Conservation (phyloP, 148 eudicot species). For the Diospyros lotus region DNA sequence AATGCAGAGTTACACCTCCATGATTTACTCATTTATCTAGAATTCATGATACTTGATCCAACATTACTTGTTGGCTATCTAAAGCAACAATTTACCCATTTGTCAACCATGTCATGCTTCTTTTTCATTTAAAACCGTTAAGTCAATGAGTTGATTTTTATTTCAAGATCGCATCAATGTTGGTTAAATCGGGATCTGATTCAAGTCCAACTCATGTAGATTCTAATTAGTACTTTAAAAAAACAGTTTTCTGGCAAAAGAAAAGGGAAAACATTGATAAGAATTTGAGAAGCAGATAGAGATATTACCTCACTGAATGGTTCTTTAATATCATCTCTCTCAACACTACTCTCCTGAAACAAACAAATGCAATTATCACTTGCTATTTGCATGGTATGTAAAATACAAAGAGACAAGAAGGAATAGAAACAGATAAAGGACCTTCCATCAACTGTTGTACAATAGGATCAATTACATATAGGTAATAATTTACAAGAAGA, state of each 20-base stretch:
- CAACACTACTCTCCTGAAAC: conserved; percentile 70
- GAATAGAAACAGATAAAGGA: neutral
- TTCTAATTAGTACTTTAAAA: no score
- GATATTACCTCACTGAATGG: conserved; percentile 65
- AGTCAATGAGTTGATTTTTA: no score
- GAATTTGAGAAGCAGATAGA: neutral
- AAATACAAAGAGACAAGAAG: neutral
- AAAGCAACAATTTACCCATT: no score
- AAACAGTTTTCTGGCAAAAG: neutral
- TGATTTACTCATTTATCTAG: no score
- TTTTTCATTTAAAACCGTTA: no score
- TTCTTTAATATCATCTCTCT: conserved; percentile 60
- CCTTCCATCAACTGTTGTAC: neutral
- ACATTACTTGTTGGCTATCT: no score
- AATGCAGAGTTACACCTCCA: no score
- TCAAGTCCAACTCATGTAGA: no score
- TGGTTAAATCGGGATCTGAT: no score
- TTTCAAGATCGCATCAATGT: no score
- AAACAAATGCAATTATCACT: neutral
- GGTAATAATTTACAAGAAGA: neutral
- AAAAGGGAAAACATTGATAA: neutral
- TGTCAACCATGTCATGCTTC: no score
- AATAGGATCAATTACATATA: neutral
- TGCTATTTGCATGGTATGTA: neutral
- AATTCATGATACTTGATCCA: no score